Conservation (phyloP, 495 filamentous ascomycete genomes). For the Podospora pseudopauciseta region DNA sequence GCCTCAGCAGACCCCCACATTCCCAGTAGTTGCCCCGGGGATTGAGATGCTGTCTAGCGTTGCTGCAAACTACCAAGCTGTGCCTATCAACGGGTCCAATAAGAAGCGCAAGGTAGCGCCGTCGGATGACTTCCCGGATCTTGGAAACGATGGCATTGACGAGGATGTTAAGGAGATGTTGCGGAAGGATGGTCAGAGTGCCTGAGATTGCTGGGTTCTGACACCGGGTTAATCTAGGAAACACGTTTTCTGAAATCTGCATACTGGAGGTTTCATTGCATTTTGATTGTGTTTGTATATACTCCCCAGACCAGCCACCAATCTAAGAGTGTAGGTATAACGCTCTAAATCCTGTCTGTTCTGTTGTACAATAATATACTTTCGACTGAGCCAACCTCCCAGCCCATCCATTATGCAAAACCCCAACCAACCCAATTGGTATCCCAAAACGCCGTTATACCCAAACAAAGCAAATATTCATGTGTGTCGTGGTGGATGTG, state of each 20-base stretch:
- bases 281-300: not conserved
- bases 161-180: slow-evolving; percentile 81
- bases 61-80: slow-evolving; percentile 44
- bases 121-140: slow-evolving; percentile 62
- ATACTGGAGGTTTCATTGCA: not conserved
- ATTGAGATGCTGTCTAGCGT: slow-evolving; percentile 53
- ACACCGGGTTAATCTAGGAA: not conserved
- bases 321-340: not conserved
- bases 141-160: slow-evolving; percentile 73
- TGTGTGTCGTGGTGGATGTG: not conserved
- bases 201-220: slow-evolving; percentile 2
- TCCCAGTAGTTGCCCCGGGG: slow-evolving; percentile 39
- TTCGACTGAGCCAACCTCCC: not conserved
- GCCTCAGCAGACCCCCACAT: slow-evolving; percentile 27
- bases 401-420: not conserved
- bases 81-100: slow-evolving; percentile 55
- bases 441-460: not conserved
- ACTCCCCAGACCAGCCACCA: not conserved
- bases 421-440: not conserved
- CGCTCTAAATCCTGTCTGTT: not conserved
- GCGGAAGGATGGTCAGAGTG: slow-evolving; percentile 45
- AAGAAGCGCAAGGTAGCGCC: slow-evolving; percentile 68
- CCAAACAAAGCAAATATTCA: not conserved
- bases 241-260: not conserved
- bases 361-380: not conserved